Evolutionary conservation across 1,139 yeast species (phyloP).

Genomic region (Protomyces gravidus): DNA sequence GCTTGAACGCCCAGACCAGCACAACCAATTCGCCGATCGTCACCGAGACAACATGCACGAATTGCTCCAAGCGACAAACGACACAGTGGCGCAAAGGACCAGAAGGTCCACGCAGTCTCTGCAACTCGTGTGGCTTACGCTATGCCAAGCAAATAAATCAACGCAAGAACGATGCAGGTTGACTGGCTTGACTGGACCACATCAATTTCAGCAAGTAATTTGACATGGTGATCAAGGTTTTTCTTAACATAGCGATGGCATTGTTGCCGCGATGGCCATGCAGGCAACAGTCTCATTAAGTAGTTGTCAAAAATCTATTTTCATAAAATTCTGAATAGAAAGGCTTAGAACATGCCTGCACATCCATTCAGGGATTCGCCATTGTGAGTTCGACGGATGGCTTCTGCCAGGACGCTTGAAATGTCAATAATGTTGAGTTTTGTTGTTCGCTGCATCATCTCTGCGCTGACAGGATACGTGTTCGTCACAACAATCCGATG

Average conservation of each 20-base stretch:
- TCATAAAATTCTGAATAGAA: too few relatives aligned
- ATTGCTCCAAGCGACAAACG: constrained; percentile 72
- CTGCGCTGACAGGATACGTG: constrained; percentile 80
- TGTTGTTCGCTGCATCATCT: constrained; percentile 48
- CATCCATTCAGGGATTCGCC: constrained; percentile 2
- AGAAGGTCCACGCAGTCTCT: constrained; percentile 72
- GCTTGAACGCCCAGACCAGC: neutral
- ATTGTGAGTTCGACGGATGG: constrained; percentile 95
- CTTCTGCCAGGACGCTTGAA: constrained; percentile 92
- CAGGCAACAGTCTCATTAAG: too few relatives aligned
- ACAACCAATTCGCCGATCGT: neutral
- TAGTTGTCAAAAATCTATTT: too few relatives aligned
- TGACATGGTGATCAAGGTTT: too few relatives aligned
- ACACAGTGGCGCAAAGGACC: constrained; percentile 95
- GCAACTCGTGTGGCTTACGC: constrained; percentile 85
- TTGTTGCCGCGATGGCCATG: too few relatives aligned
- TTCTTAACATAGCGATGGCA: too few relatives aligned
- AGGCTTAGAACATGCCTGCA: neutral
- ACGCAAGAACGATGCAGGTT: too few relatives aligned
- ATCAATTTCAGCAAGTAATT: too few relatives aligned
- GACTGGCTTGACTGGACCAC: too few relatives aligned
- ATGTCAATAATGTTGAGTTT: constrained; percentile 87
- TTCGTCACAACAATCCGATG: constrained; percentile 91
- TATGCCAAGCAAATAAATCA: constrained; percentile 52
- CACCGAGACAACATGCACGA: constrained; percentile 3